Percentiles rank a stretch among this genome's conserved stretches.
phyloP scores from a whole-genome alignment of 2,329 filamentous ascomycete genomes.

The Ceratocystis lukuohia region DNA sequence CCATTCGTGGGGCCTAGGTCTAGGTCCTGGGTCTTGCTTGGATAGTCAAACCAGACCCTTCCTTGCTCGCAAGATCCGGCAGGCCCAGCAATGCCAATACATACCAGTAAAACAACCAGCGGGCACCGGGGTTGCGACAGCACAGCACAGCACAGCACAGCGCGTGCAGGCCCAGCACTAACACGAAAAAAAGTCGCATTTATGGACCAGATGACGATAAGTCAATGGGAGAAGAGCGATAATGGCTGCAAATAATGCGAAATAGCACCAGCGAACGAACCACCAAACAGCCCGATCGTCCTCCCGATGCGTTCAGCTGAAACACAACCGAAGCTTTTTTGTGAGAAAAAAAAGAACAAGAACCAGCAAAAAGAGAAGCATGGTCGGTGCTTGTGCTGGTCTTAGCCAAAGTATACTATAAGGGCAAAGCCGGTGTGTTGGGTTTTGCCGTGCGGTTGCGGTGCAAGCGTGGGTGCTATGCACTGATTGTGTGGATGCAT shows the following conservation, averaged over 20 bases:
- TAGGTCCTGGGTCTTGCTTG: too few relatives aligned
- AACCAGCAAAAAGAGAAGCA: background rate
- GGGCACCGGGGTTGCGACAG: background rate
- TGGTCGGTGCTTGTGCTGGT: background rate
- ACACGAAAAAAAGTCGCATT: slow-evolving; percentile 1
- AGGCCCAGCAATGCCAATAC: too few relatives aligned
- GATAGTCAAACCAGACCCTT: too few relatives aligned
- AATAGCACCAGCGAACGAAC: slow-evolving; percentile 7
- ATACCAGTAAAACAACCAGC: background rate
- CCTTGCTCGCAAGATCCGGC: too few relatives aligned
- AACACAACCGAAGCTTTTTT: slow-evolving; percentile 6
- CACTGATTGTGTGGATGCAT: background rate
- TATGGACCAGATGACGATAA: background rate
- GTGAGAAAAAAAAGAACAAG: background rate
- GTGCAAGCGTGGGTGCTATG: background rate
- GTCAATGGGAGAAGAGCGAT: background rate
- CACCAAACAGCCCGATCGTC: slow-evolving; percentile 7
- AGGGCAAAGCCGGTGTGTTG: slow-evolving; percentile 4
- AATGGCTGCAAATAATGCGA: slow-evolving; percentile 3
- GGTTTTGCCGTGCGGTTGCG: background rate
- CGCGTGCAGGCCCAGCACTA: background rate
- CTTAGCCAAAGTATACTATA: background rate
- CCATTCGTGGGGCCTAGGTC: too few relatives aligned
- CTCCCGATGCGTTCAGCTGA: slow-evolving; percentile 8
- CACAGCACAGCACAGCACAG: background rate